A percentile compares a stretch with the other conserved stretches of the same genome.
These are phyloP conservation scores for Phialophora chinensis DNA, from an alignment of 2,329 filamentous ascomycete genomes.

Conservation along the genomic window DNA sequence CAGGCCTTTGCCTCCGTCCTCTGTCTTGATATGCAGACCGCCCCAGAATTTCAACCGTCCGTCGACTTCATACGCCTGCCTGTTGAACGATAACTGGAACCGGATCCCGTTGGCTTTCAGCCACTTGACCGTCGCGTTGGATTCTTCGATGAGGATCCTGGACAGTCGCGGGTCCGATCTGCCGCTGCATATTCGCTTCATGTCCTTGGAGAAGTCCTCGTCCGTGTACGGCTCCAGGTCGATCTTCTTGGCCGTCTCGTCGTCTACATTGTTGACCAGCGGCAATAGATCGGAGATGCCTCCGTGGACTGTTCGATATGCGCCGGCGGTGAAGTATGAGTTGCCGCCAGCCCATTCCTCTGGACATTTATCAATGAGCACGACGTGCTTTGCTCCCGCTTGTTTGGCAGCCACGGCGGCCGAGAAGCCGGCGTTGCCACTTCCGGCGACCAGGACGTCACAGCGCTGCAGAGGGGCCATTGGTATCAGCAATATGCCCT, in stretches of 20 bases:
- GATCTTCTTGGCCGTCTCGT: conserved; percentile 52
- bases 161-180: conserved; percentile 59
- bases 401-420: conserved; percentile 64
- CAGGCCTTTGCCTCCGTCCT: conserved; percentile 66
- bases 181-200: conserved; percentile 62
- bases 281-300: conserved; percentile 65
- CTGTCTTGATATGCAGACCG: conserved; percentile 64
- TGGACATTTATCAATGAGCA: conserved; percentile 65
- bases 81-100: conserved; percentile 67
- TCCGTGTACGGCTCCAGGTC: conserved; percentile 65
- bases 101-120: conserved; percentile 60
- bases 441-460: conserved; percentile 61
- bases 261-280: conserved; percentile 64
- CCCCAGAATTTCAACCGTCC: conserved; percentile 71
- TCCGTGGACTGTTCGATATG: conserved; percentile 63
- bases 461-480: conserved; percentile 20
- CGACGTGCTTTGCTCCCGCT: conserved; percentile 43
- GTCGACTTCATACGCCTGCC: conserved; percentile 69
- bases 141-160: conserved; percentile 58
- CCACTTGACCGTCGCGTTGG: conserved; percentile 61
- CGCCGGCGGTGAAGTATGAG: conserved; percentile 69
- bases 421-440: conserved; percentile 69
- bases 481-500: not conserved
- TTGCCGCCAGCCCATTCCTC: conserved; percentile 67
- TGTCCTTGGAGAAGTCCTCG: conserved; percentile 61